Conservation (phyloP, 2,329 filamentous ascomycete species). For the Nigrospora sphaerica region DNA sequence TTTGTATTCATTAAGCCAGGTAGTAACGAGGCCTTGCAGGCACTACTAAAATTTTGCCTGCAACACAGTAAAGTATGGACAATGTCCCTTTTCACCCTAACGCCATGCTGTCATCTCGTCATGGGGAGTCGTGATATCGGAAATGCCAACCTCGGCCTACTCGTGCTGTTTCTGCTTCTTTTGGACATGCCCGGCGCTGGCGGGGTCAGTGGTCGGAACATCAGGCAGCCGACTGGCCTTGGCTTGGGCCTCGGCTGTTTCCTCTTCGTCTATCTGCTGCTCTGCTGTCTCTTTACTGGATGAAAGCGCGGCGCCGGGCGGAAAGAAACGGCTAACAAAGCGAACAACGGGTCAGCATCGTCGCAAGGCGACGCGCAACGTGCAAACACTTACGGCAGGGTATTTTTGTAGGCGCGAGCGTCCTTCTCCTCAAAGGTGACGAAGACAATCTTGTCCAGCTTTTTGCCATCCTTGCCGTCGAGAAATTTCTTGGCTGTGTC, state of each 20-base stretch:
- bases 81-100: too few species aligned
- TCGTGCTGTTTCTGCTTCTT: constrained; percentile 16
- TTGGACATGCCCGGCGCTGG: constrained; percentile 17
- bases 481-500: constrained; percentile 49
- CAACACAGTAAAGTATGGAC: too few species aligned
- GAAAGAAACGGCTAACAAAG: constrained; percentile 15
- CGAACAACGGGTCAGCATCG: background rate
- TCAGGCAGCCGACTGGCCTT: constrained; percentile 24
- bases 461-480: constrained; percentile 34
- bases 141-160: background rate
- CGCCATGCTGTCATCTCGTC: too few species aligned
- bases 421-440: constrained; percentile 80
- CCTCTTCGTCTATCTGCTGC: constrained; percentile 6
- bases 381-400: constrained; percentile 63
- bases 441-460: constrained; percentile 71
- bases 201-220: constrained; percentile 26
- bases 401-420: constrained; percentile 60
- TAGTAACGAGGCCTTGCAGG: too few species aligned
- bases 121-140: too few species aligned
- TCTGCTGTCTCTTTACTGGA: constrained; percentile 2
- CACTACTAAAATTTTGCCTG: too few species aligned
- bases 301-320: constrained; percentile 9
- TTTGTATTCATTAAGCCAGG: too few species aligned
- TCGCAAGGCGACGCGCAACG: background rate
- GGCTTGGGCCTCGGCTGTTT: constrained; percentile 16